These are phyloP conservation scores for Umbilicus rupestris DNA, from an alignment of 164 flowering plant species.

Conservation along the genomic window DNA sequence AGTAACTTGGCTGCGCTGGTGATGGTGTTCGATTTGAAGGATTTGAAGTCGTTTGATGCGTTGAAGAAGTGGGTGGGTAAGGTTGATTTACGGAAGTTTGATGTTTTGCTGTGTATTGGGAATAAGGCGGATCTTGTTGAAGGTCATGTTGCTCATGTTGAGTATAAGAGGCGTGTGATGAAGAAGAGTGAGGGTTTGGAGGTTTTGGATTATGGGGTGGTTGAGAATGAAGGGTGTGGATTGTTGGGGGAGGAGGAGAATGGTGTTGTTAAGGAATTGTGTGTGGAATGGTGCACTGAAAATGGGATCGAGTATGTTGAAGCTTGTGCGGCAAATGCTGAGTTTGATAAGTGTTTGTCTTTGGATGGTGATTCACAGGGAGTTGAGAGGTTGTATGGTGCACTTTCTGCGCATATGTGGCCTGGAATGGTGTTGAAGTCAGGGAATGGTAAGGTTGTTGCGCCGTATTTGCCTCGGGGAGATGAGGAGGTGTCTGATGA, in stretches of 20 bases:
- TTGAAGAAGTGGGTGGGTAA: constrained; percentile 67
- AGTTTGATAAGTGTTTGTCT: constrained; percentile 86
- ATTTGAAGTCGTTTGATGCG: constrained; percentile 47
- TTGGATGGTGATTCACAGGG: constrained; percentile 92
- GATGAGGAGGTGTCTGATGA: constrained; percentile 58
- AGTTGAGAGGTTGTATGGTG: constrained; percentile 67
- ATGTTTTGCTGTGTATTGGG: constrained; percentile 76
- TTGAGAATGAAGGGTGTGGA: constrained; percentile 70
- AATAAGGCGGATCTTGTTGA: constrained; percentile 91
- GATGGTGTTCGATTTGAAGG: constrained; percentile 80
- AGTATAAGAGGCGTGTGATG: constrained; percentile 56
- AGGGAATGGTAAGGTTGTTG: constrained; percentile 24
- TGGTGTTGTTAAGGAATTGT: constrained; percentile 44
- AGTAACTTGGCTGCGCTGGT: constrained; percentile 57
- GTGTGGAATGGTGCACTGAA: constrained; percentile 79
- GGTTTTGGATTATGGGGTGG: constrained; percentile 50
- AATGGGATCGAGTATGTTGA: constrained; percentile 74
- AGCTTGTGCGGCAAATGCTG: constrained; percentile 86
- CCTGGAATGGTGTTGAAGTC: constrained; percentile 91
- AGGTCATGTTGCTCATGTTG: constrained; percentile 74
- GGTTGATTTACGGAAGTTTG: constrained; percentile 50
- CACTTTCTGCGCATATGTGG: constrained; percentile 97
- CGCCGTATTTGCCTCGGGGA: neutral
- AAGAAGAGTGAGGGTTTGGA: constrained; percentile 32
- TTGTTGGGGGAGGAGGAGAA: constrained; percentile 62